Evolutionary conservation across 2,329 filamentous ascomycete species (phyloP).

Genomic region (Cladophialophora bantiana): DNA sequence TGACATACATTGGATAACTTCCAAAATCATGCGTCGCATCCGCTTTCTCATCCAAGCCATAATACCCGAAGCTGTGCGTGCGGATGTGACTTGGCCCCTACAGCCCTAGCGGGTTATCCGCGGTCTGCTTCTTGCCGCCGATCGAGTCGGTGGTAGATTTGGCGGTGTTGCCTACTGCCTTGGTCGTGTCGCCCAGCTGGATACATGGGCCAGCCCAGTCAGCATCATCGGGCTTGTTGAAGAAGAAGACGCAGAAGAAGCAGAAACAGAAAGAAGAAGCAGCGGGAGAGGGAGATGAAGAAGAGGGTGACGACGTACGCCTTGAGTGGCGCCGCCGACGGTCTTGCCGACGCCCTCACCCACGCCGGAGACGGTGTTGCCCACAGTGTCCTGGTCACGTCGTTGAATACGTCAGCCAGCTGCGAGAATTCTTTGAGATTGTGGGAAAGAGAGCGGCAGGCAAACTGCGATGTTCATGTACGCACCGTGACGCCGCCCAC

Average conservation of each 20-base stretch:
- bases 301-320: slow-evolving; percentile 23
- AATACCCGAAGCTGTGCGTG: neutral
- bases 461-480: neutral
- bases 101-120: slow-evolving; percentile 41
- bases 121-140: slow-evolving; percentile 41
- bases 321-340: slow-evolving; percentile 37
- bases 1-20: too few species aligned
- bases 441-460: slow-evolving; percentile 8
- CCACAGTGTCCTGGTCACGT: slow-evolving; percentile 35
- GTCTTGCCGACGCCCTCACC: slow-evolving; percentile 43
- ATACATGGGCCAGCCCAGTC: neutral
- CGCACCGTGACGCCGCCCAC: slow-evolving; percentile 40
- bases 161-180: slow-evolving; percentile 30
- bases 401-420: too few species aligned
- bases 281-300: neutral
- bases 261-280: neutral
- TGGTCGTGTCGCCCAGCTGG: slow-evolving; percentile 36
- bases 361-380: slow-evolving; percentile 44
- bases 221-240: neutral
- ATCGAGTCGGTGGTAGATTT: slow-evolving; percentile 31
- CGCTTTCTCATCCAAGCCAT: neutral
- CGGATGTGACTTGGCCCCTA: neutral
- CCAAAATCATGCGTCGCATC: neutral
- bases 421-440: slow-evolving; percentile 20
- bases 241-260: neutral